Evolutionary conservation across 2,329 filamentous ascomycete species (phyloP).

Genomic region (Penicillium sclerotigenum): DNA sequence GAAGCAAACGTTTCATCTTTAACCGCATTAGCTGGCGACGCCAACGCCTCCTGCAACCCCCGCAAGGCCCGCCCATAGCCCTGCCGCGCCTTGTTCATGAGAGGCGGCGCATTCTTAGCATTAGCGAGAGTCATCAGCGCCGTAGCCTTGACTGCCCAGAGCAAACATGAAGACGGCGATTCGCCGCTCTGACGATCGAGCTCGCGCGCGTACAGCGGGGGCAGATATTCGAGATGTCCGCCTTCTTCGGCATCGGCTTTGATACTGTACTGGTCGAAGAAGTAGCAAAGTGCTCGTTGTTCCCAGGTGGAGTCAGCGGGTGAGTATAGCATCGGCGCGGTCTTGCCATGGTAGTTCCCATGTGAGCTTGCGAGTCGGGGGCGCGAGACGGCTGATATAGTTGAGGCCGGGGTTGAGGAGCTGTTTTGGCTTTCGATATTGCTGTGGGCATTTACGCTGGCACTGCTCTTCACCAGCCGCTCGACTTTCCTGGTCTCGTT

Average conservation of each 20-base stretch:
- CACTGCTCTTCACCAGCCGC: constrained; percentile 25
- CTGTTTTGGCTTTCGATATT: background rate
- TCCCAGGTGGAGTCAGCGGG: constrained; percentile 35
- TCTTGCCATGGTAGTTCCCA: background rate
- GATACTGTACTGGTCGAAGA: constrained; percentile 42
- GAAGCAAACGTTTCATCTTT: constrained; percentile 40
- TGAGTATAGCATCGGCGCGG: constrained; percentile 16
- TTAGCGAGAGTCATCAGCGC: constrained; percentile 36
- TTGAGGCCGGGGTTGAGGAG: background rate
- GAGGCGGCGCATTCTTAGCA: constrained; percentile 23
- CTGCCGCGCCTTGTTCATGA: constrained; percentile 30
- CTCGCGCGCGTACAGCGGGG: constrained; percentile 34
- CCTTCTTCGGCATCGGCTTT: constrained; percentile 23
- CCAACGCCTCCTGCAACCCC: constrained; percentile 29
- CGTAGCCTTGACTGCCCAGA: constrained; percentile 36
- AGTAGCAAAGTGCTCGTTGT: constrained; percentile 40
- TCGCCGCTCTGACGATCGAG: constrained; percentile 8
- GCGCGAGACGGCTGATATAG: background rate
- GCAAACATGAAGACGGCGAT: constrained; percentile 29
- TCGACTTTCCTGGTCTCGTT: constrained; percentile 35
- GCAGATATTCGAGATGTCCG: constrained; percentile 38
- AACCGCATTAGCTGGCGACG: constrained; percentile 28
- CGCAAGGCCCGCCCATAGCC: constrained; percentile 34
- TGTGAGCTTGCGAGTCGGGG: background rate
- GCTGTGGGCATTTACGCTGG: background rate